These are phyloP conservation scores for Verbascum thapsus DNA, from an alignment of 257 asterid species.

Conservation along the genomic window DNA sequence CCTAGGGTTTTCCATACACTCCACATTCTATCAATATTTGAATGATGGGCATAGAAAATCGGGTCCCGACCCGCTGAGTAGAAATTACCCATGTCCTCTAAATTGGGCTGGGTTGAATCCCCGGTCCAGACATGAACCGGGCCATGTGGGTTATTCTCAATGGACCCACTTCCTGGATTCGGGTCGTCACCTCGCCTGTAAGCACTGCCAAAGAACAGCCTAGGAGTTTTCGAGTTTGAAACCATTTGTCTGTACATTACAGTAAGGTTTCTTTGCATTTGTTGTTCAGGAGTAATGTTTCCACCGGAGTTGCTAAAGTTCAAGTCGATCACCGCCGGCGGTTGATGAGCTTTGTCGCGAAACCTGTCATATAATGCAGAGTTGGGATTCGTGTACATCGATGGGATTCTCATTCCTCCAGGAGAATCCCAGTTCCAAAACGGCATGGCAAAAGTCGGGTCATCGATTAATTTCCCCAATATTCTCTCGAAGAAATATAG, in stretches of 20 bases:
- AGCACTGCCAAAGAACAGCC: slow-evolving; percentile 4
- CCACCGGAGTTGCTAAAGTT: not conserved
- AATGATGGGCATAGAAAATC: no score
- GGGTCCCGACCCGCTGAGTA: no score
- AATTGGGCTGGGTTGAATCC: no score
- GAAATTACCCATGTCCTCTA: no score
- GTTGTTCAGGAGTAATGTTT: not conserved
- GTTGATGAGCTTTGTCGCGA: not conserved
- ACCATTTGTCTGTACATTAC: slow-evolving; percentile 12
- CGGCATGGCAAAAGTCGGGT: slow-evolving; percentile 21
- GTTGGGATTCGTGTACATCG: not conserved
- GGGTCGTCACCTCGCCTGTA: not conserved
- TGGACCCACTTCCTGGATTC: slow-evolving; percentile 8
- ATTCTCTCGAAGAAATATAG: slow-evolving; percentile 26
- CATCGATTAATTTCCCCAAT: slow-evolving; percentile 15
- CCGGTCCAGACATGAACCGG: no score
- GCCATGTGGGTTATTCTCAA: no score
- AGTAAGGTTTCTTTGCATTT: not conserved
- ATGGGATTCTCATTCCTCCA: not conserved
- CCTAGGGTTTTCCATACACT: no score
- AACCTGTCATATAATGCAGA: not conserved
- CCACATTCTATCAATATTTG: no score
- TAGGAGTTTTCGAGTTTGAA: no score
- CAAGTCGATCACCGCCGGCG: not conserved
- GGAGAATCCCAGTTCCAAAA: slow-evolving; percentile 23